Base-by-base conservation (phyloP, 2,329 filamentous ascomycete genomes). In the Endothia cerciana region DNA sequence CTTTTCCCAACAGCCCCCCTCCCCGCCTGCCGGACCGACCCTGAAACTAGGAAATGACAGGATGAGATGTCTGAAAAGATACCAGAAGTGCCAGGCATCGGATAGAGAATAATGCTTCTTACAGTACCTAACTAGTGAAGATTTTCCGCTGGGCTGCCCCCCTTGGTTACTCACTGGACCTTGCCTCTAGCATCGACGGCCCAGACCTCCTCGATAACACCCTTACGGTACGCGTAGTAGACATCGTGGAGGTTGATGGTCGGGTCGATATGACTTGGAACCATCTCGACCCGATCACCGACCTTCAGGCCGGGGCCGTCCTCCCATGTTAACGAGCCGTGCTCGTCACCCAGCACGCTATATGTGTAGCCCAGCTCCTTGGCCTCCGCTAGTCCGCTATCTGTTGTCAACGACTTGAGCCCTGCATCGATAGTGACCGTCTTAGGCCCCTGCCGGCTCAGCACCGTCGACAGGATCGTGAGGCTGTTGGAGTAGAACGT, bases 191-290 rank as follows among this genome's bases (percentile, higher is more conserved):
- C 77, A 72, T 83, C 82, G 5, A 85, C 83, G 0, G 75, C 70
- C 83, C 83, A 85, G 28, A 84, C 82, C 69, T 84, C 82, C 69
- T 83, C 78, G 67, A 85, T 77, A 1, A 83, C 69, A 0, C 82
- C 82, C 0, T 79, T 76, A 4, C 82, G 76, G 71, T 84, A 72
- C 2, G 81, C 82, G 70, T 82, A 84, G 70, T 84, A 85, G 40
- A 79, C 73, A 58, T 85, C 81, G 68, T 83, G 81, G 64, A 85
- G 70, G 66, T 85, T 85, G 63, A 85, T 78, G 0, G 83, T 85
- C 0, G 83, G 82, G 70, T 85, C 83, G 64, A 85, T 85, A 71
- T 85, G 83, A 69, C 82, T 85, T 0, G 82, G 83, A 15, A 85
- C 73, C 81, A 85, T 83, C 72, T 83, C 80, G 13, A 84, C 77